phyloP scores from a whole-genome alignment of 306 rosid genomes.

The Benincasa hispida region DNA sequence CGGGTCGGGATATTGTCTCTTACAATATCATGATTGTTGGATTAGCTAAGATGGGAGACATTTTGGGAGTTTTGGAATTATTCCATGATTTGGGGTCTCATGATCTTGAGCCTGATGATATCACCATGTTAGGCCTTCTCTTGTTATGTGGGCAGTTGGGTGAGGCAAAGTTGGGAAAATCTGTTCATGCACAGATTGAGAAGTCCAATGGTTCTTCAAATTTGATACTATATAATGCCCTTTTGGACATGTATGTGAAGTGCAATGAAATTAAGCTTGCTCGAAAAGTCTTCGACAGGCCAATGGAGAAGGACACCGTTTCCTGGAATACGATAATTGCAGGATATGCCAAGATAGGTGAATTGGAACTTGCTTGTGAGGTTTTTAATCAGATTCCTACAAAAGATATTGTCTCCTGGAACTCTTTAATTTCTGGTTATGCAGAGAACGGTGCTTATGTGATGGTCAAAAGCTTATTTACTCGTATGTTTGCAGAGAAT shows the following conservation, averaged over 20 bases:
- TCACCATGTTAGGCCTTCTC: conserved; percentile 35
- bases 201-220: conserved; percentile 24
- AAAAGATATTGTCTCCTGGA: conserved; percentile 48
- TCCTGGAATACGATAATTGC: conserved; percentile 45
- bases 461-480: conserved; percentile 18
- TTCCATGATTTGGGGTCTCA: conserved; percentile 26
- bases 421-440: conserved; percentile 37
- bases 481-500: conserved; percentile 18
- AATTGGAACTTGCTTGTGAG: conserved; percentile 27
- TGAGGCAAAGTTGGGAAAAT: conserved; percentile 31
- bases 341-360: conserved; percentile 37
- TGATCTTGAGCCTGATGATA: conserved; percentile 32
- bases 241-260: conserved; percentile 45
- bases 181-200: conserved; percentile 48
- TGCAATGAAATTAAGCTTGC: conserved; percentile 27
- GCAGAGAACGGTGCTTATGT: conserved; percentile 22
- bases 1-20: conserved; percentile 22
- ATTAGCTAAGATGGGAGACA: conserved; percentile 26
- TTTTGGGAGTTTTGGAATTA: conserved; percentile 20
- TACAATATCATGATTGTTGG: conserved; percentile 36
- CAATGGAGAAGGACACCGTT: conserved; percentile 29
- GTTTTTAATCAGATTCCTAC: conserved; percentile 33
- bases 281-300: conserved; percentile 14
- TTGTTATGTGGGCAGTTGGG: conserved; percentile 29
- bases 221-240: conserved; percentile 40